A percentile compares a stretch with the other conserved stretches of the same genome.
Evolutionary conservation across 306 rosid species (phyloP).

Genomic region (Pyrus pyrifolia): DNA sequence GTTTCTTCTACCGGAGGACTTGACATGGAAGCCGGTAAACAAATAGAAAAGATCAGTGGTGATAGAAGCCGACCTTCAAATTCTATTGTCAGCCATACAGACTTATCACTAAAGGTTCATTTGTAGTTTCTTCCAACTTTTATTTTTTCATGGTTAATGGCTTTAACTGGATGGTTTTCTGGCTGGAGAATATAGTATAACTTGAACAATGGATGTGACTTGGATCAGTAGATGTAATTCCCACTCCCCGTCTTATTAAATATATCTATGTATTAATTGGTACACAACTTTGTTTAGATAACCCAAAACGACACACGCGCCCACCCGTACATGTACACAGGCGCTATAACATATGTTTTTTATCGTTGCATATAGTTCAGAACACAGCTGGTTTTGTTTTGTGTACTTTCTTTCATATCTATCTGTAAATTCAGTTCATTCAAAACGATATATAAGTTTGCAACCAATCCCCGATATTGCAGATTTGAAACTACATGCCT

Average conservation of each 20-base stretch:
- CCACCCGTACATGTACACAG: neutral
- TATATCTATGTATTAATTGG: neutral
- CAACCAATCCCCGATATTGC: neutral
- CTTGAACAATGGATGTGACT: neutral
- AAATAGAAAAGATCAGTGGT: conserved; percentile 25
- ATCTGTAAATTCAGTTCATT: neutral
- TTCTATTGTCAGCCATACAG: conserved; percentile 35
- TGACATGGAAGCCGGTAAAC: conserved; percentile 35
- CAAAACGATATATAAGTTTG: neutral
- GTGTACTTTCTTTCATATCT: neutral
- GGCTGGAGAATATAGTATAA: neutral
- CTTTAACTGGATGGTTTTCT: neutral
- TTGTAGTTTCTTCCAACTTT: neutral
- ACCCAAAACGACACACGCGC: neutral
- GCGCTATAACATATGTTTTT: neutral
- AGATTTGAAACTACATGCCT: neutral
- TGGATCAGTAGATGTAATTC: neutral
- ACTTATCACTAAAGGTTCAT: conserved; percentile 62
- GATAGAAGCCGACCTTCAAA: conserved; percentile 27
- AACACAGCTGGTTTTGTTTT: neutral
- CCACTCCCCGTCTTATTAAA: neutral
- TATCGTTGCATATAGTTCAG: neutral
- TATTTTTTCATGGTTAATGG: conserved; percentile 13
- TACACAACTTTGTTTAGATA: neutral
- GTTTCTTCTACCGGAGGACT: conserved; percentile 38